Percentiles rank a stretch among this genome's conserved stretches.
phyloP scores from a whole-genome alignment of 2,329 filamentous ascomycete species.

The Aspergillus persii region DNA sequence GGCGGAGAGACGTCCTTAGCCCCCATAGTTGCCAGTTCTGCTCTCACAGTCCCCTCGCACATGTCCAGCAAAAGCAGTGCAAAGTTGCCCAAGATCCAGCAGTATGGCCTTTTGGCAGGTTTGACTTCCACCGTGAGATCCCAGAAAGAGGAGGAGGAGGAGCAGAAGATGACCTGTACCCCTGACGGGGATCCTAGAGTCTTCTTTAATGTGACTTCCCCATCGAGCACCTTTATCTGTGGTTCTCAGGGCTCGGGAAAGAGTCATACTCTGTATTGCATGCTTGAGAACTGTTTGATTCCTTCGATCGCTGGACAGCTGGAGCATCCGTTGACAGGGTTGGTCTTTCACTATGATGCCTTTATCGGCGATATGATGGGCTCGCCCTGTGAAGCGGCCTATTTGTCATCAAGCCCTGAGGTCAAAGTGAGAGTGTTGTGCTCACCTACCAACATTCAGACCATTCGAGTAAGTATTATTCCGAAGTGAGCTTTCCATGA shows the following conservation, averaged over 20 bases:
- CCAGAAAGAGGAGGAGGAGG: neutral
- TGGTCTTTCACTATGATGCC: constrained; percentile 66
- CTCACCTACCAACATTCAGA: constrained; percentile 51
- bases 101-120: neutral
- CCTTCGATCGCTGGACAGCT: constrained; percentile 39
- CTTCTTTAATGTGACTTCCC: constrained; percentile 15
- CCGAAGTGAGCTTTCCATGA: neutral
- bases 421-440: constrained; percentile 56
- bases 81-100: neutral
- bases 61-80: neutral
- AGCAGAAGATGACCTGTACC: neutral
- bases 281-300: constrained; percentile 58
- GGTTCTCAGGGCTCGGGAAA: constrained; percentile 60
- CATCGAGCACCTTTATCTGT: constrained; percentile 51
- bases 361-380: constrained; percentile 51
- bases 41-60: neutral
- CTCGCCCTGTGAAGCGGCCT: constrained; percentile 60
- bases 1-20: neutral
- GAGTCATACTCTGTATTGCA: constrained; percentile 43
- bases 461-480: constrained; percentile 8
- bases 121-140: neutral
- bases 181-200: constrained; percentile 10
- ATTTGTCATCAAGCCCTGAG: constrained; percentile 45
- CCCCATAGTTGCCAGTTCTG: neutral
- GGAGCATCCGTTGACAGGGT: constrained; percentile 47